phyloP scores from a whole-genome alignment of 192 early-diverging fungal genomes.

The Backusella morwellensis region DNA sequence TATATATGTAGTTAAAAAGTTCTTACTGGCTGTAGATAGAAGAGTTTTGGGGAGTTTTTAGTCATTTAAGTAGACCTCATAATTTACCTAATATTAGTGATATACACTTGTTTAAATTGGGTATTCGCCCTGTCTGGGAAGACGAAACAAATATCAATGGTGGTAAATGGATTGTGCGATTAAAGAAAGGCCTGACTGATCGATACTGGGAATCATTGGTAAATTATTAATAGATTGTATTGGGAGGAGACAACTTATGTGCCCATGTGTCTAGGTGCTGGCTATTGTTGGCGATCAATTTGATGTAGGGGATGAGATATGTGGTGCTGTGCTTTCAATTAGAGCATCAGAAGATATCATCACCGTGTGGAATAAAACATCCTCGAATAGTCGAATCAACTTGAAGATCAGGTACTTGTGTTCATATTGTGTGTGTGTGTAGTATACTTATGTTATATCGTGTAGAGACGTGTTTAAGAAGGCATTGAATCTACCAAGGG shows the following conservation, averaged over 20 bases:
- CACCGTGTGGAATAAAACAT: conserved; percentile 91
- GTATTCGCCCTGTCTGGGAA: conserved; percentile 95
- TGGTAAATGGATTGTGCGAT: conserved; percentile 93
- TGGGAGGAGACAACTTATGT: neutral
- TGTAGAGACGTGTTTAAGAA: conserved; percentile 84
- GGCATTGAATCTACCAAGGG: conserved; percentile 79
- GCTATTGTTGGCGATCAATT: conserved; percentile 92
- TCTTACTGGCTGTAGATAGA: conserved; percentile 51
- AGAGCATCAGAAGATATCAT: conserved; percentile 92
- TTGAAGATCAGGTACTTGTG: conserved; percentile 68
- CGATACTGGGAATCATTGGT: conserved; percentile 91
- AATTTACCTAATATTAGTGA: conserved; percentile 86
- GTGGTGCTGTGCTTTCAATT: conserved; percentile 92
- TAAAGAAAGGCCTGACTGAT: conserved; percentile 90
- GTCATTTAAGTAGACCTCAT: conserved; percentile 77
- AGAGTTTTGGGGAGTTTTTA: conserved; percentile 78
- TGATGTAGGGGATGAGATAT: conserved; percentile 85
- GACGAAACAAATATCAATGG: conserved; percentile 81
- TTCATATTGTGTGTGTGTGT: neutral
- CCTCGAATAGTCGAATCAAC: conserved; percentile 81
- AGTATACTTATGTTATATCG: neutral
- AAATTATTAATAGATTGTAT: conserved; percentile 10
- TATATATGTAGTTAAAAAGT: neutral
- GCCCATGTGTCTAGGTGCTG: conserved; percentile 50
- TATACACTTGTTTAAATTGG: conserved; percentile 91